Evolutionary conservation across 176 grass and related monocot species (phyloP).

Genomic region (Ampelocalamus luodianensis): DNA sequence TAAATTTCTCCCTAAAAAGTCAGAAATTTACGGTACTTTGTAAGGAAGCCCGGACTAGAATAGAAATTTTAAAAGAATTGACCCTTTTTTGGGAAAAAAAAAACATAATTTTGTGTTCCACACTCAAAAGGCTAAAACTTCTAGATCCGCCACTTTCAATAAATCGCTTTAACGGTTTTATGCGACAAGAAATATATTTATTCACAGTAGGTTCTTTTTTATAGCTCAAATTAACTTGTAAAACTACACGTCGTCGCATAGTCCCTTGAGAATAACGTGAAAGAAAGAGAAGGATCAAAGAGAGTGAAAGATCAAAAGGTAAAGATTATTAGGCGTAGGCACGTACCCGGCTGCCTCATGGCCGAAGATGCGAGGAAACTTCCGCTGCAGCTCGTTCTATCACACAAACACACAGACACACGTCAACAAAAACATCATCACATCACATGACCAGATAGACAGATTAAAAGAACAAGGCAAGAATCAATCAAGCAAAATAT

Average conservation of each 20-base stretch:
- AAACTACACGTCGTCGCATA: not conserved
- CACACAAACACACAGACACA: not conserved
- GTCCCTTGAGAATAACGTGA: not conserved
- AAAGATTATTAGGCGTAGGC: not conserved
- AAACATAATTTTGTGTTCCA: not conserved
- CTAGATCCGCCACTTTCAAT: not conserved
- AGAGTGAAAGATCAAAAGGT: not conserved
- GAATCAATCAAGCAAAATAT: not conserved
- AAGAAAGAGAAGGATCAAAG: not conserved
- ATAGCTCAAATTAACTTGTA: not conserved
- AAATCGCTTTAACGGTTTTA: not conserved
- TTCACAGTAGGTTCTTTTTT: not conserved
- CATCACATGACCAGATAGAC: not conserved
- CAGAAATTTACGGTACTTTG: not conserved
- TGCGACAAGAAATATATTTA: not conserved
- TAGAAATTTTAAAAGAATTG: not conserved
- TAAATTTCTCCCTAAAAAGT: not conserved
- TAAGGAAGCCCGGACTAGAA: not conserved
- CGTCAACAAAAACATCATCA: not conserved
- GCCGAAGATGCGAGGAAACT: slow-evolving; percentile 79
- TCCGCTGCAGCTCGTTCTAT: slow-evolving; percentile 71
- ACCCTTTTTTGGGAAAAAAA: not conserved
- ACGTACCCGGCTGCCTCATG: slow-evolving; percentile 87
- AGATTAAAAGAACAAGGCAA: not conserved
- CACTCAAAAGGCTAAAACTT: not conserved